These are phyloP conservation scores for Pseudonectria foliicola DNA, from an alignment of 2,329 filamentous ascomycete species.

Conservation along the genomic window DNA sequence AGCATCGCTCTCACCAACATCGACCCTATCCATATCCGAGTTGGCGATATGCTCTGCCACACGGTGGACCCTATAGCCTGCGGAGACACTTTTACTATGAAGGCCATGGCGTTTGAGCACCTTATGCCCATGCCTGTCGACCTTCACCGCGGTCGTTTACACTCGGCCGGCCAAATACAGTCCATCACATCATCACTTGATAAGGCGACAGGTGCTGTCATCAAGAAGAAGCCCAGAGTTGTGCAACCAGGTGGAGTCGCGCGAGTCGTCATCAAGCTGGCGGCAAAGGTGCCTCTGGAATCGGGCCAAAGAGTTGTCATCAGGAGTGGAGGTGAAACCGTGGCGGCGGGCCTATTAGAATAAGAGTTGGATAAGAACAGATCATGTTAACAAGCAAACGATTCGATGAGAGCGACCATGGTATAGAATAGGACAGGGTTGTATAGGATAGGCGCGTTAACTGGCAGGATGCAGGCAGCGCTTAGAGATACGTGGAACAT, in stretches of 20 bases:
- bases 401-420: neutral
- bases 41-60: conserved; percentile 82
- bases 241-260: conserved; percentile 75
- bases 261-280: conserved; percentile 67
- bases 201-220: conserved; percentile 65
- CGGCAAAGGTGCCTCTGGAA: conserved; percentile 70
- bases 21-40: conserved; percentile 71
- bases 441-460: too few species aligned
- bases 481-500: too few species aligned
- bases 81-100: conserved; percentile 68
- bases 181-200: conserved; percentile 69
- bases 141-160: conserved; percentile 77
- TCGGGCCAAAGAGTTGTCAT: conserved; percentile 73
- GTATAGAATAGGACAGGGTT: too few species aligned
- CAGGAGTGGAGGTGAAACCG: conserved; percentile 70
- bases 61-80: conserved; percentile 60
- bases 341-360: conserved; percentile 82
- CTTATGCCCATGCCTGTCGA: conserved; percentile 85
- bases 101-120: conserved; percentile 83
- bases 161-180: conserved; percentile 67
- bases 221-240: conserved; percentile 80
- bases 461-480: too few species aligned
- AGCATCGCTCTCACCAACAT: conserved; percentile 79
- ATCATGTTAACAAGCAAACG: conserved; percentile 4
- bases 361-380: conserved; percentile 25